phyloP scores from a whole-genome alignment of 768 basidiomycete species.

The Crepidotus variabilis region DNA sequence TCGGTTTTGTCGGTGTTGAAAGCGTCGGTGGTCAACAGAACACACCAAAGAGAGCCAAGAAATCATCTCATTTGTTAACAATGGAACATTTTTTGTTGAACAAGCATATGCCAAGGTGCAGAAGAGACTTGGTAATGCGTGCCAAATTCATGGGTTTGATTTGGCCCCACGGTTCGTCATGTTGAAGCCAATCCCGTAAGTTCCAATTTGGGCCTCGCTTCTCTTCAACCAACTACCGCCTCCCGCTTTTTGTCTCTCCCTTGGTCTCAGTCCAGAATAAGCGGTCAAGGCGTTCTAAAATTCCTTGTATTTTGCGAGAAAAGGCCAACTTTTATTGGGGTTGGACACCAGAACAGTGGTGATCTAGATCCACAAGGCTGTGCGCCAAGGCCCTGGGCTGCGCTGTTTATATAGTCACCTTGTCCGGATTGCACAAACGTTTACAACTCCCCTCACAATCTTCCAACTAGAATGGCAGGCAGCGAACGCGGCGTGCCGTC shows the following conservation, averaged over 20 bases:
- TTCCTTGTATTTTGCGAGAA: not conserved
- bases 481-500: conserved; percentile 22
- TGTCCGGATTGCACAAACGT: not conserved
- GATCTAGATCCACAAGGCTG: conserved; percentile 1
- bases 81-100: no score
- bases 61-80: no score
- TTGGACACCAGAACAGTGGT: not conserved
- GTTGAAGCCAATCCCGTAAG: no score
- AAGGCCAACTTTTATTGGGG: not conserved
- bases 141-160: no score
- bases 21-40: no score
- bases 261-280: not conserved
- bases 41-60: no score
- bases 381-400: not conserved
- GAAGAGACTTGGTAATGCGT: no score
- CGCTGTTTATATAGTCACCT: not conserved
- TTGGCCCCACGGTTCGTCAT: no score
- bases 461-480: conserved; percentile 10
- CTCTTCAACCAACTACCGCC: not conserved
- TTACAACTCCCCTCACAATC: conserved; percentile 1
- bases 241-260: not conserved
- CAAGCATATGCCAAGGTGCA: no score
- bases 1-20: no score
- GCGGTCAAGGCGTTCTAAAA: not conserved
- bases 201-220: no score